Evolutionary conservation across 1,284 basidiomycete genomes (phyloP).

Genomic region (Anthracocystis walkeri): DNA sequence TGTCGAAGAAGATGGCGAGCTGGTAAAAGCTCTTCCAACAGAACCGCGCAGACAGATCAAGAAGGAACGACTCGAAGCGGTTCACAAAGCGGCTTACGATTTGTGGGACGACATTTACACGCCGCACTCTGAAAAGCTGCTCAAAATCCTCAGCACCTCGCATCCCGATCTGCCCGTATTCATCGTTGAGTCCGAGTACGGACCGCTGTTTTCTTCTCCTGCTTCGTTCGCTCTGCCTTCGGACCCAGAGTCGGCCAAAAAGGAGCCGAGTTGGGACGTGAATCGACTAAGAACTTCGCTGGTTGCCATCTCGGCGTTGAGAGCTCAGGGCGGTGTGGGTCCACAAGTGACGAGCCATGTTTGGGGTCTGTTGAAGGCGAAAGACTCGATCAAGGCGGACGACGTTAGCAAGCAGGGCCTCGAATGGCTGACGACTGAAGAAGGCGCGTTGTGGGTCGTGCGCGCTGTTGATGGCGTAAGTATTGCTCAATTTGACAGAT

Average conservation of each 20-base stretch:
- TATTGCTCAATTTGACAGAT: not conserved
- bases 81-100: constrained; percentile 55
- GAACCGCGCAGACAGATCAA: constrained; percentile 58
- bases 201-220: constrained; percentile 80
- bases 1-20: constrained; percentile 62
- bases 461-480: constrained; percentile 78
- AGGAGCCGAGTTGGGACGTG: constrained; percentile 73
- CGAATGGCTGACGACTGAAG: constrained; percentile 84
- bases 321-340: constrained; percentile 85
- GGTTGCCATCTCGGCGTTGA: constrained; percentile 88
- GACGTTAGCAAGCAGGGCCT: constrained; percentile 74
- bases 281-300: constrained; percentile 88
- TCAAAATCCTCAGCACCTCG: constrained; percentile 85
- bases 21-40: constrained; percentile 56
- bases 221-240: constrained; percentile 73
- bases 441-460: constrained; percentile 92
- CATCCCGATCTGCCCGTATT: constrained; percentile 78
- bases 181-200: constrained; percentile 91
- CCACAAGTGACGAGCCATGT: constrained; percentile 92
- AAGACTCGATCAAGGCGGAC: constrained; percentile 67
- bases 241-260: constrained; percentile 55
- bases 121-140: constrained; percentile 88
- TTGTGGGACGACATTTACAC: constrained; percentile 90
- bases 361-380: constrained; percentile 89
- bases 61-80: constrained; percentile 33